A percentile compares a stretch with the other conserved stretches of the same genome.
Evolutionary conservation across 768 basidiomycete genomes (phyloP).

Genomic region (Leccinum aurantiacum): DNA sequence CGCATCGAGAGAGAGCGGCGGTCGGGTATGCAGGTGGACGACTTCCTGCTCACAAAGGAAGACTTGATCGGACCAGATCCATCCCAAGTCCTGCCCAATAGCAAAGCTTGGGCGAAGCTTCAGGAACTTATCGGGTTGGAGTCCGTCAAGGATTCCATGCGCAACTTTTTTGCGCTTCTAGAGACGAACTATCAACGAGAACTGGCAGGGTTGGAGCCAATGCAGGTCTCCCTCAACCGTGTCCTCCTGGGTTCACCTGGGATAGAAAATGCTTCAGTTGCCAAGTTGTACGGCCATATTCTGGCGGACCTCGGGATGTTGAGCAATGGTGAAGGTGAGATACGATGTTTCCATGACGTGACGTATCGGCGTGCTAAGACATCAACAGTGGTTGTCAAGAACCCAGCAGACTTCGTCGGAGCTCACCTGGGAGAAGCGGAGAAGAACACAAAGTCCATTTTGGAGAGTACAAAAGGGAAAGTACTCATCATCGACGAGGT

Average conservation of each 20-base stretch:
- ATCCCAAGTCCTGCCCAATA: constrained; percentile 45
- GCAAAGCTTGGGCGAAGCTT: constrained; percentile 52
- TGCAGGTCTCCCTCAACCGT: constrained; percentile 58
- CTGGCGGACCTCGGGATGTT: constrained; percentile 60
- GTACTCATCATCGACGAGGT: constrained; percentile 75
- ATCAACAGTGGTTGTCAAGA: constrained; percentile 58
- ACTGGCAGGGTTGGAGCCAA: constrained; percentile 51
- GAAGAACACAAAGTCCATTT: constrained; percentile 61
- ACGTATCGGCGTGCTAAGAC: neutral
- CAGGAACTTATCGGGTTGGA: constrained; percentile 54
- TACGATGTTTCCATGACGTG: too few relatives aligned
- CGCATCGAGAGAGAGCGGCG: constrained; percentile 45
- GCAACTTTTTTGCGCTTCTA: constrained; percentile 47
- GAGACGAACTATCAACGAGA: constrained; percentile 61
- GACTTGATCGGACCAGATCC: constrained; percentile 71
- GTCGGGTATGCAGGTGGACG: constrained; percentile 43
- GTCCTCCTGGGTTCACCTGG: constrained; percentile 70
- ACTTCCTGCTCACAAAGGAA: constrained; percentile 50
- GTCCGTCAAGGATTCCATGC: constrained; percentile 57
- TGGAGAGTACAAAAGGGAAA: constrained; percentile 59
- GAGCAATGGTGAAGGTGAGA: constrained; percentile 71
- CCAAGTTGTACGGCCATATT: constrained; percentile 64
- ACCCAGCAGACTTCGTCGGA: constrained; percentile 69
- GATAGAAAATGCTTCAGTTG: constrained; percentile 74
- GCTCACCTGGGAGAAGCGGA: constrained; percentile 59